Evolutionary conservation across 2,329 filamentous ascomycete species (phyloP), one percentile per base, ranked within the genome.

Genomic region (Beauveria medogensis): DNA sequence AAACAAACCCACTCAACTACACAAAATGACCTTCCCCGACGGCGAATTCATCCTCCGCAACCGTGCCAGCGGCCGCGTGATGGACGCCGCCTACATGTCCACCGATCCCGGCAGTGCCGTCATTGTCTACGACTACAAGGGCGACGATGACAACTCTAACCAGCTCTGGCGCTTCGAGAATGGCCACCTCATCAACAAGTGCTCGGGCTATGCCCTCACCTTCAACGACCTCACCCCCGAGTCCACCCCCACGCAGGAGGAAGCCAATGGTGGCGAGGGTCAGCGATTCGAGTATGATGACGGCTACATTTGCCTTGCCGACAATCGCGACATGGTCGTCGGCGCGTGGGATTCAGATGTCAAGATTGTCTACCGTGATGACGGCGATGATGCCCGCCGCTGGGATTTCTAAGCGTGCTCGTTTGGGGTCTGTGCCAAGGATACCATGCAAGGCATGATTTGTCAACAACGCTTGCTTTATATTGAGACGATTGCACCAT

Each of bases 11-110:
- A 6, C 8, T 22, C 20, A 20, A 47, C 10, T 22, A 47, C 12
- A 12, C 22, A 47, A 47, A 6, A 55, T 55, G 53, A 6, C 6
- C 16, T 58, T 58, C 46, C 55, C 55, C 22, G 55, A 58, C 10
- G 55, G 55, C 18, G 46, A 58, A 8, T 58, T 58, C 24, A 10
- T 20, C 34, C n/a, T 58, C 46, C 34, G 47, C 30, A 58, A 58
- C 55, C 44, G 55, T 34, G 55, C 55, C 34, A 41, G 20, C 37
- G 37, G 46, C 55, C 44, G 22, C 46, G 46, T 51, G n/a, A 10
- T 51, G 22, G 55, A 58, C 55, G 55, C 51, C 24, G 16, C 34
- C 28, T 22, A 41, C 46, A 41, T n/a, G n/a, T 51, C 46, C 5
- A 51, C 55, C 55, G 55, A 58, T 37, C 18, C 46, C 5, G 55